phyloP scores from a whole-genome alignment of 2,329 filamentous ascomycete species.

The Penicillium sp. region DNA sequence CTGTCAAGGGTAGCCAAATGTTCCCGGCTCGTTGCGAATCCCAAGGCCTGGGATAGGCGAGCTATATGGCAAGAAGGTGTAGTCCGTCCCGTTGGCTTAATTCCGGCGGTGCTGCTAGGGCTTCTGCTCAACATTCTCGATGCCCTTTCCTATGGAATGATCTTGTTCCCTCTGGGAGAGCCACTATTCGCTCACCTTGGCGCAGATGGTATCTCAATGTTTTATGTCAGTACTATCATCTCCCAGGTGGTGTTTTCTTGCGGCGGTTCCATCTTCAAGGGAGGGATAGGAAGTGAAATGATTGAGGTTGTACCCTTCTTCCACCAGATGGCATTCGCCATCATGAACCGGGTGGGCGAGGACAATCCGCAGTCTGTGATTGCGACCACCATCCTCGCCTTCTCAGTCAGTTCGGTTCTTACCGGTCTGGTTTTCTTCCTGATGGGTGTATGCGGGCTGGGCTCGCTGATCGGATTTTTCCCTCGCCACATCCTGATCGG shows the following conservation, averaged over 20 bases:
- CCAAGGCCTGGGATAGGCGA: slow-evolving; percentile 66
- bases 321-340: slow-evolving; percentile 93
- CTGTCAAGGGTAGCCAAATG: slow-evolving; percentile 19
- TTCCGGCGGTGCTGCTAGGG: slow-evolving; percentile 85
- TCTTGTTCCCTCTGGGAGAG: slow-evolving; percentile 85
- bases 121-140: slow-evolving; percentile 88
- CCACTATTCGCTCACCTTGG: slow-evolving; percentile 80
- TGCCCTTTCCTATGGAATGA: slow-evolving; percentile 93
- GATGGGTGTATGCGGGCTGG: slow-evolving; percentile 80
- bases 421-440: slow-evolving; percentile 88
- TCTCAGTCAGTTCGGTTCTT: slow-evolving; percentile 81
- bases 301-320: slow-evolving; percentile 99
- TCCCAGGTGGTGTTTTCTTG: slow-evolving; percentile 85
- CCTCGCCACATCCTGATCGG: slow-evolving; percentile 93
- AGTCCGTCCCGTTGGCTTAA: slow-evolving; percentile 61
- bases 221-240: slow-evolving; percentile 95
- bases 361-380: slow-evolving; percentile 80
- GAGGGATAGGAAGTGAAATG: slow-evolving; percentile 91
- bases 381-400: slow-evolving; percentile 88
- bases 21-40: slow-evolving; percentile 47
- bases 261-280: slow-evolving; percentile 79
- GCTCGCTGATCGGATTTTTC: slow-evolving; percentile 93
- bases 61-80: slow-evolving; percentile 61
- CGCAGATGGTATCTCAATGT: slow-evolving; percentile 93
- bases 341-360: slow-evolving; percentile 70